These are phyloP conservation scores for Didymella lethalis DNA, from an alignment of 2,329 filamentous ascomycete genomes.

Conservation along the genomic window DNA sequence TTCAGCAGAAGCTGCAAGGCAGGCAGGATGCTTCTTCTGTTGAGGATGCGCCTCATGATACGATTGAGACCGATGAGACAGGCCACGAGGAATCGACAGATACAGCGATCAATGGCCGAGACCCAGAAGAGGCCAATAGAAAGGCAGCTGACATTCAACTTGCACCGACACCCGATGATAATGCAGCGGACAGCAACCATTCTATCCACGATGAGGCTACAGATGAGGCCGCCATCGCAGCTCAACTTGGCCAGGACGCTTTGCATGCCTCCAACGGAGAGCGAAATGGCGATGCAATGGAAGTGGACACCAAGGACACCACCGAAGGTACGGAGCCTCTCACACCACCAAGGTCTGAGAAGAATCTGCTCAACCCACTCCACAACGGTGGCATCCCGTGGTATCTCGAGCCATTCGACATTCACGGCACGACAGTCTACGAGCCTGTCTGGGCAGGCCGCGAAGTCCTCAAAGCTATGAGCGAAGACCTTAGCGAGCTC, in stretches of 20 bases:
- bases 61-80: constrained; percentile 29
- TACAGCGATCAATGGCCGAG: constrained; percentile 23
- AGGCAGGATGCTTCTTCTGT: constrained; percentile 55
- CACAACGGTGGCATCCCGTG: constrained; percentile 78
- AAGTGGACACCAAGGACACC: constrained; percentile 28
- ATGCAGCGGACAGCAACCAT: constrained; percentile 39
- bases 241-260: constrained; percentile 44
- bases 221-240: constrained; percentile 48
- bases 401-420: constrained; percentile 85
- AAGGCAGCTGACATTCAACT: constrained; percentile 38
- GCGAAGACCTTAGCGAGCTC: constrained; percentile 88
- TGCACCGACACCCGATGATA: constrained; percentile 49
- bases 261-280: constrained; percentile 32
- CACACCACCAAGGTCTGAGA: constrained; percentile 69
- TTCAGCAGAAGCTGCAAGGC: constrained; percentile 69
- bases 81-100: constrained; percentile 23
- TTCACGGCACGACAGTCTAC: constrained; percentile 78
- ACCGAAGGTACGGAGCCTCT: constrained; percentile 57
- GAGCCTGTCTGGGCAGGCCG: constrained; percentile 76
- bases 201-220: constrained; percentile 42
- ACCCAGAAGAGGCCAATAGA: constrained; percentile 23
- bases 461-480: constrained; percentile 75
- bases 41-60: constrained; percentile 33
- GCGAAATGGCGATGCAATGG: constrained; percentile 29
- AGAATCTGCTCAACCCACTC: constrained; percentile 58